phyloP scores from a whole-genome alignment of 2,329 filamentous ascomycete genomes.

The Fusarium sp. region DNA sequence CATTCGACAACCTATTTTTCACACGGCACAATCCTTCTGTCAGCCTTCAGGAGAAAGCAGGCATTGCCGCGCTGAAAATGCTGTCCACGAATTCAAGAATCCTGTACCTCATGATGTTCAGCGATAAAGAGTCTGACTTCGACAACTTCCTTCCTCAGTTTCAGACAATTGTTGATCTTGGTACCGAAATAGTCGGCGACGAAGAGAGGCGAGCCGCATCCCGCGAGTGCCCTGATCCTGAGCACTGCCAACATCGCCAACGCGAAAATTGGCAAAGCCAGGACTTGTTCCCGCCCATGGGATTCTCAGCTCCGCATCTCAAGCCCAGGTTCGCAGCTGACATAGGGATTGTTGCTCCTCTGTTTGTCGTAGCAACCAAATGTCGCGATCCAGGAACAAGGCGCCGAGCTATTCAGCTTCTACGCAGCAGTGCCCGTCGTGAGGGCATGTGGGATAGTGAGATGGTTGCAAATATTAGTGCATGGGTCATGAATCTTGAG shows the following conservation, averaged over 20 bases:
- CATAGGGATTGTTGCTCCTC: slow-evolving; percentile 69
- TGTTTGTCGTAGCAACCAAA: slow-evolving; percentile 73
- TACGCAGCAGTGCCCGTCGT: slow-evolving; percentile 67
- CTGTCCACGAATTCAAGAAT: slow-evolving; percentile 66
- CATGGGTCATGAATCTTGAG: slow-evolving; percentile 65
- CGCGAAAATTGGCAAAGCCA: slow-evolving; percentile 20
- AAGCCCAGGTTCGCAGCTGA: slow-evolving; percentile 72
- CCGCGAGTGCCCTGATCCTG: slow-evolving; percentile 55
- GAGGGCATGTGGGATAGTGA: slow-evolving; percentile 78
- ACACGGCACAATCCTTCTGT: slow-evolving; percentile 59
- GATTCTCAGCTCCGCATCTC: slow-evolving; percentile 60
- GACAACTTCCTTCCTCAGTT: slow-evolving; percentile 64
- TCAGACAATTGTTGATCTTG: slow-evolving; percentile 64
- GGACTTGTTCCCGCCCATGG: slow-evolving; percentile 52
- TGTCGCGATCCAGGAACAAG: slow-evolving; percentile 67
- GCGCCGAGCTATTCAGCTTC: slow-evolving; percentile 68
- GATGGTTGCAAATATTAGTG: slow-evolving; percentile 63
- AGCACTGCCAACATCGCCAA: slow-evolving; percentile 54
- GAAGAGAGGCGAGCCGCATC: slow-evolving; percentile 62
- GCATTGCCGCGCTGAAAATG: slow-evolving; percentile 71
- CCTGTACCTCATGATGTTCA: slow-evolving; percentile 69
- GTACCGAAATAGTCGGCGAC: slow-evolving; percentile 67
- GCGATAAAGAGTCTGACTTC: slow-evolving; percentile 66
- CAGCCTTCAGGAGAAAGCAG: slow-evolving; percentile 65
- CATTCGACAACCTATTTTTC: slow-evolving; percentile 65